Evolutionary conservation across 2,329 filamentous ascomycete genomes (phyloP), one percentile per base, ranked within the genome.

Genomic region (Ascochyta lentis): DNA sequence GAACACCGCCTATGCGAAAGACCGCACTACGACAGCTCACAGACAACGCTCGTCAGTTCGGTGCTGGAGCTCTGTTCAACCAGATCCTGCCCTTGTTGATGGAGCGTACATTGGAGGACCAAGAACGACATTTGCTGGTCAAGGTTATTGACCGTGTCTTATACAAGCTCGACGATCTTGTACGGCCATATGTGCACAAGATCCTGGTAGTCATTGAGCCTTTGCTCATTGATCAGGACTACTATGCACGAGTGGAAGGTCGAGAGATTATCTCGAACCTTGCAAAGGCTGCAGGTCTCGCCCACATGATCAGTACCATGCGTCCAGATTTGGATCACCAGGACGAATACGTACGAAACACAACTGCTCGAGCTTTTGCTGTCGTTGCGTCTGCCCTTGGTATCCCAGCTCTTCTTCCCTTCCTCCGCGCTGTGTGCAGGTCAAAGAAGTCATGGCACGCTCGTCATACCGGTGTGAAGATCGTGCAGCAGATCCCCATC

Each of bases 381-480:
- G 95, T 99, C 6, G 95, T 99, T 34, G 95, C 95, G 2, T 97
- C 94, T 19, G 95, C 95, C 16, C 86, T 99, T 6, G 95, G 95
- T 44, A 99, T 99, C 52, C 95, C 95, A 3, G 93, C 95, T 9
- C 86, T 99, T 42, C 85, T 99, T 24, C 95, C 95, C 2, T 99
- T 99, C 83, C 81, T 99, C 38, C 87, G 93, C 69, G 95, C 96
- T 57, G 95, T 99, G 16, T 99, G 95, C 75, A 89, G 92, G 74
- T 96, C 92, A 79, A 98, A 98, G 79, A 99, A 99, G 78, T 98
- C 95, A 53, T 99, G 95, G 95, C 93, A 98, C 75, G 95, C 95
- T 49, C 85, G 95, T 59, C 95, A 99, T 75, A 99, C 95, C 2
- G 95, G 95, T 79, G 95, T 99, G 63, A 99, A 99, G 82, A 99